A percentile compares a stretch with the other conserved stretches of the same genome.
These are phyloP conservation scores for Prorocentrum cordatum DNA, from an alignment of 169 alveolate species.

Conservation along the genomic window DNA sequence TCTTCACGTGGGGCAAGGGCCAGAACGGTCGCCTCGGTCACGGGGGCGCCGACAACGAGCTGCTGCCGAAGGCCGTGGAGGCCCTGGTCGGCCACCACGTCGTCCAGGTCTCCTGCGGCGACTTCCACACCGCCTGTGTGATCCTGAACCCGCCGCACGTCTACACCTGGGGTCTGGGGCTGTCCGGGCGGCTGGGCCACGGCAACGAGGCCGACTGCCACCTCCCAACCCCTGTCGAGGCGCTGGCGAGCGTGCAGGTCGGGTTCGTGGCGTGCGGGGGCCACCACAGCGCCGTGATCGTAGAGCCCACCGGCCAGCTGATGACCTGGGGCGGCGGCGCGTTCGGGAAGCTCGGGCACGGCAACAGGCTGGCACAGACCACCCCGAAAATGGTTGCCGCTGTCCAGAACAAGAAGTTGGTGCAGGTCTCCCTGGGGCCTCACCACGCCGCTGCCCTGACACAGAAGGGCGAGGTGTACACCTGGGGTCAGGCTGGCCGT, in stretches of 20 bases:
- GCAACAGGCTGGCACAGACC: constrained; percentile 55
- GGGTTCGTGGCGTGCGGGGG: constrained; percentile 63
- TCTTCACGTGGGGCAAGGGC: constrained; percentile 71
- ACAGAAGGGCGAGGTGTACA: constrained; percentile 57
- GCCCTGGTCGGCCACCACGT: constrained; percentile 16
- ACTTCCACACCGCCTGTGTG: constrained; percentile 55
- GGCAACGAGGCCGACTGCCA: constrained; percentile 52
- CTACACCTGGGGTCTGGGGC: constrained; percentile 72
- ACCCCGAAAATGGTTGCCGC: constrained; percentile 9
- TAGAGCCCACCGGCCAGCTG: constrained; percentile 13
- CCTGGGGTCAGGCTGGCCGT: constrained; percentile 70
- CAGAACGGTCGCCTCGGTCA: constrained; percentile 72
- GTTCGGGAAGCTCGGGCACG: constrained; percentile 70
- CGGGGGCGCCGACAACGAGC: constrained; percentile 37
- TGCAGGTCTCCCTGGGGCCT: constrained; percentile 8
- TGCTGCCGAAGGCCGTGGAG: constrained; percentile 45
- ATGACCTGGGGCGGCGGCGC: constrained; percentile 73
- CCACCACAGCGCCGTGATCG: constrained; percentile 57
- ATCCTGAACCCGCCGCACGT: background rate
- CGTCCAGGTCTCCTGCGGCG: constrained; percentile 59
- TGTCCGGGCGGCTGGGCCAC: constrained; percentile 68
- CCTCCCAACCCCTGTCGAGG: constrained; percentile 27
- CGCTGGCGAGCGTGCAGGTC: constrained; percentile 17
- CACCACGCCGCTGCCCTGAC: constrained; percentile 63
- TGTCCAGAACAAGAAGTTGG: constrained; percentile 1